Conservation (phyloP, 768 basidiomycete genomes). For the Termitomyces sp. region DNA sequence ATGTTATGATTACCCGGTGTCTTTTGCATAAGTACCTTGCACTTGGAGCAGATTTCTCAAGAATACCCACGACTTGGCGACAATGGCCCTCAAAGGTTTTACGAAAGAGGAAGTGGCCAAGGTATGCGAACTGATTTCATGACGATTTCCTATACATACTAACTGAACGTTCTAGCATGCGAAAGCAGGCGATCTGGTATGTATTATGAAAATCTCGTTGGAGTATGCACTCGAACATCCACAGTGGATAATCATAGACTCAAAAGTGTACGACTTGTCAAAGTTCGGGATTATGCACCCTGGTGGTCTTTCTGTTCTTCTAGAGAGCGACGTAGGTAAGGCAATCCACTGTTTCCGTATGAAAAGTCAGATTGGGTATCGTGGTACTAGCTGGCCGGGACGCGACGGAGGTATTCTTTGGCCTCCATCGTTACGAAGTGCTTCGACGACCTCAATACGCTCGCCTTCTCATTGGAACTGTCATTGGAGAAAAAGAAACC, state of each 20-base stretch:
- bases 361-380: not conserved
- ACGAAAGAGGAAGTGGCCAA: constrained; percentile 14
- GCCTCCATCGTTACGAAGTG: constrained; percentile 69
- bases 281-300: constrained; percentile 71
- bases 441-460: constrained; percentile 58
- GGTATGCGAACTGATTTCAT: constrained; percentile 3
- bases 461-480: constrained; percentile 57
- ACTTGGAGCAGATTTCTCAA: not conserved
- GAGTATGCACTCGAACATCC: not conserved
- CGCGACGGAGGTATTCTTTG: constrained; percentile 68
- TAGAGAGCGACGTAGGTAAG: constrained; percentile 60
- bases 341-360: not conserved
- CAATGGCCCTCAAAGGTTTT: constrained; percentile 12
- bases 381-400: constrained; percentile 55
- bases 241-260: constrained; percentile 17
- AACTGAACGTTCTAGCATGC: constrained; percentile 7
- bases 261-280: constrained; percentile 61
- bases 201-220: not conserved
- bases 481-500: constrained; percentile 49
- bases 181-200: constrained; percentile 13
- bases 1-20: constrained; percentile 8
- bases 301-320: constrained; percentile 64
- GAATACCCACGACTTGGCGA: not conserved
- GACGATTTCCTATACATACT: not conserved
- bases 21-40: constrained; percentile 5